A percentile compares a stretch with the other conserved stretches of the same genome.
These are phyloP conservation scores for Haplosporangium sp. DNA, from an alignment of 371 early-diverging fungal genomes.

Conservation along the genomic window DNA sequence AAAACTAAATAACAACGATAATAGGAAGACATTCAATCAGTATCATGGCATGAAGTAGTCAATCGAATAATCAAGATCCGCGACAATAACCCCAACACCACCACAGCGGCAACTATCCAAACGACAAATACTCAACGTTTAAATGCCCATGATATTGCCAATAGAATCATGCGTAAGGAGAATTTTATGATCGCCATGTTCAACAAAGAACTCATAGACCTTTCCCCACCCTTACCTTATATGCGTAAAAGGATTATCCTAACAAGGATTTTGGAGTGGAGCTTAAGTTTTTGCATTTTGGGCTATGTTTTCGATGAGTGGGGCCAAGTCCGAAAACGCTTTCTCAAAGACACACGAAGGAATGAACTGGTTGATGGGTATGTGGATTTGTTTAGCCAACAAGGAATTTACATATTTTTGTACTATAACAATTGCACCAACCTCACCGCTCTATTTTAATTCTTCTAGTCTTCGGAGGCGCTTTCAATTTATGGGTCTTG, in stretches of 20 bases:
- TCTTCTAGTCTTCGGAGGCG: slow-evolving; percentile 76
- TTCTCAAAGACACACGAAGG: slow-evolving; percentile 77
- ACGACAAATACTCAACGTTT: slow-evolving; percentile 67
- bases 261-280: slow-evolving; percentile 95
- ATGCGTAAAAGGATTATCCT: slow-evolving; percentile 66
- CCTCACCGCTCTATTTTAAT: background rate
- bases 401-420: background rate
- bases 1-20: background rate
- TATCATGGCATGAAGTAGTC: slow-evolving; percentile 83
- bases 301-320: slow-evolving; percentile 88
- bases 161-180: slow-evolving; percentile 96
- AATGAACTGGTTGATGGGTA: slow-evolving; percentile 72
- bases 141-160: slow-evolving; percentile 89
- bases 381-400: background rate
- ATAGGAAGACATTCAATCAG: slow-evolving; percentile 82
- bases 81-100: slow-evolving; percentile 74
- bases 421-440: background rate
- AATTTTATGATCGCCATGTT: slow-evolving; percentile 96
- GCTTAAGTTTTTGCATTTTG: slow-evolving; percentile 85
- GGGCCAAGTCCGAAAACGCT: slow-evolving; percentile 85
- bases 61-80: slow-evolving; percentile 76
- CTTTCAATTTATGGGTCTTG: slow-evolving; percentile 87
- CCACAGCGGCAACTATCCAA: slow-evolving; percentile 39
- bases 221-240: slow-evolving; percentile 76
- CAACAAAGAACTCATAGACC: slow-evolving; percentile 90